Conservation (phyloP, 352 stramenopile genomes). For the Globisporangium yorkense region DNA sequence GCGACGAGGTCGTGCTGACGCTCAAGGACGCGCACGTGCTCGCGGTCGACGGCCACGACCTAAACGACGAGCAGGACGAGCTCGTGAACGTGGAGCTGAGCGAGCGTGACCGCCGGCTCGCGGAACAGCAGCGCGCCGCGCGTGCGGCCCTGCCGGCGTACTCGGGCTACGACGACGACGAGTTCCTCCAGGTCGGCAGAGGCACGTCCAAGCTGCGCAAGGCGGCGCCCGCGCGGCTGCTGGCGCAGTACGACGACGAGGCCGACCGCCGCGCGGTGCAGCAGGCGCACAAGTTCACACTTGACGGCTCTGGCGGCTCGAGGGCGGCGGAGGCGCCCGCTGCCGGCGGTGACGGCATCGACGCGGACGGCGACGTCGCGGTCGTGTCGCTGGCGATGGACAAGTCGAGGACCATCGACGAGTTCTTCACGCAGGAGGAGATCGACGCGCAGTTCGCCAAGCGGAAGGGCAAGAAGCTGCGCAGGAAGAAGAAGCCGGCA, state of each 20-base stretch:
- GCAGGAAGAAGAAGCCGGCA: constrained; percentile 56
- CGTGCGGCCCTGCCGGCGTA: constrained; percentile 81
- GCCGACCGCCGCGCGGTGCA: constrained; percentile 38
- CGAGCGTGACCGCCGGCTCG: constrained; percentile 53
- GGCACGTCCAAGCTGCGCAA: background rate
- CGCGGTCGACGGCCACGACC: constrained; percentile 65
- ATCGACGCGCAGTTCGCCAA: constrained; percentile 81
- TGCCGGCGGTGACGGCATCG: background rate
- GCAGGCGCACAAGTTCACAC: constrained; percentile 43
- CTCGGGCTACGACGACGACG: constrained; percentile 94
- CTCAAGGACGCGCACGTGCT: constrained; percentile 90
- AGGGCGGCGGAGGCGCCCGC: background rate
- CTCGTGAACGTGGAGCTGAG: constrained; percentile 83
- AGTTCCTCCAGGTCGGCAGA: constrained; percentile 89
- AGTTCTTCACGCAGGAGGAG: constrained; percentile 86
- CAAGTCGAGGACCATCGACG: constrained; percentile 39
- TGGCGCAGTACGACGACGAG: constrained; percentile 90
- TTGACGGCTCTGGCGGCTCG: constrained; percentile 37
- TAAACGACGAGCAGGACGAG: constrained; percentile 78
- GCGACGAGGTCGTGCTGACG: constrained; percentile 92
- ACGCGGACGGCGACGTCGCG: constrained; percentile 23
- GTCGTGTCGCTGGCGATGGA: constrained; percentile 62
- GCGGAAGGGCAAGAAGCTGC: constrained; percentile 74
- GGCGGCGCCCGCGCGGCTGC: constrained; percentile 36
- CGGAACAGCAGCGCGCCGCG: constrained; percentile 35